A percentile compares a stretch with the other conserved stretches of the same genome.
Conservation (phyloP, 2,329 filamentous ascomycete genomes). For the Dichotomopilus funicola region DNA sequence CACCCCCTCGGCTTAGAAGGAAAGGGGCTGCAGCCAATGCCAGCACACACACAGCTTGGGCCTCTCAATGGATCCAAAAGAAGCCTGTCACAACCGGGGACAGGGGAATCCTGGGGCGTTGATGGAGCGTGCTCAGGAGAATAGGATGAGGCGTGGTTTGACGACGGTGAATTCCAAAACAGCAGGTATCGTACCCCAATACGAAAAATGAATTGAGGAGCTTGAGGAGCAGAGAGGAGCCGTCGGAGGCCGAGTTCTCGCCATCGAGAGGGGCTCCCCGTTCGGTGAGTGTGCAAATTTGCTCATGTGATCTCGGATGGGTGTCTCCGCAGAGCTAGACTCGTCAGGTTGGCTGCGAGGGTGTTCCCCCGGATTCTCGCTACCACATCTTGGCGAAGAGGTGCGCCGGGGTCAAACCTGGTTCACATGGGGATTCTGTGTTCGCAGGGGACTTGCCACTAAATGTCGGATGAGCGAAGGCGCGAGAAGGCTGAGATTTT, state of each 20-base stretch:
- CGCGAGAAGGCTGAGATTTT: too few species aligned
- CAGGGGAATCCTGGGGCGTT: neutral
- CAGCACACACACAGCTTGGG: neutral
- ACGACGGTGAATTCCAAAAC: neutral
- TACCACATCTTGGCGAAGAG: slow-evolving; percentile 12
- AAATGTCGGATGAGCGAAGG: too few species aligned
- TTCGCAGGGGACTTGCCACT: too few species aligned
- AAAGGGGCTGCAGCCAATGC: neutral
- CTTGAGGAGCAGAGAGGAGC: neutral
- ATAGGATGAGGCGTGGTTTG: neutral
- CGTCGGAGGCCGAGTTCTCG: neutral
- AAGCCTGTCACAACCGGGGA: neutral
- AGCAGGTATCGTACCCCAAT: neutral
- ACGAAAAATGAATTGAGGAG: neutral
- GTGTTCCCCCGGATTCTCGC: slow-evolving; percentile 5
- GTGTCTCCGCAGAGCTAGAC: slow-evolving; percentile 16
- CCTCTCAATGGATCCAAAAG: neutral
- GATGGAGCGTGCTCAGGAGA: neutral
- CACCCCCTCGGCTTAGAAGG: neutral
- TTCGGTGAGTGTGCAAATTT: slow-evolving; percentile 11
- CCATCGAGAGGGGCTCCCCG: slow-evolving; percentile 8
- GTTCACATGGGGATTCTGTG: too few species aligned
- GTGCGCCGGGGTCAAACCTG: too few species aligned
- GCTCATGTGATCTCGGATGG: slow-evolving; percentile 16
- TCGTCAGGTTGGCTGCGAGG: slow-evolving; percentile 5